Evolutionary conservation across 805 yeast genomes (phyloP), one percentile per base, ranked within the genome.

Genomic region (Diddensiella caesifluorescens): DNA sequence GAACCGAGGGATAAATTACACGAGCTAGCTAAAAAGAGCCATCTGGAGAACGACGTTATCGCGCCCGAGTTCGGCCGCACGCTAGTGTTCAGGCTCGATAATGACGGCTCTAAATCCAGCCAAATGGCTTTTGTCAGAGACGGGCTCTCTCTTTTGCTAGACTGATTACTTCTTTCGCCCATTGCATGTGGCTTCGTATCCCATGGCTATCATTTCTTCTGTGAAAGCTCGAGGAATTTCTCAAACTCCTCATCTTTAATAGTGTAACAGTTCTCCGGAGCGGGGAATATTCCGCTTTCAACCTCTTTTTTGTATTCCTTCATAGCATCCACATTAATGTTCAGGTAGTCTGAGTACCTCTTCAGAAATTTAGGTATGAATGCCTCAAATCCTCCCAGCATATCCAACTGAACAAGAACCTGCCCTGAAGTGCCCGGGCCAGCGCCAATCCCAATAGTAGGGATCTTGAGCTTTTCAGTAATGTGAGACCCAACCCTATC

Each of bases 361-460:
- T 85, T 83, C 21, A 87, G 90, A 62, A 92, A 89, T 57, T 83
- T 84, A 2, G 84, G 83, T 18, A 62, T 57, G 34, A 64, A 68
- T 0, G 72, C 71, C 33, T 77, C 77, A 38, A 69, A 67, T 1
- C 64, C 67, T 6, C 96, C 96, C 23, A 90, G 65, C 63, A 85
- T 55, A 58, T 90, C 98, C 3, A 85, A 75, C 60, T 83, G 79
- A 0, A 90, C 98, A 28, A 90, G 69, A 1, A 90, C 95, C 61
- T 92, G 97, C 0, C 95, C 97, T 26, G 84, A 75, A 5, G 90
- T 81, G 5, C 65, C 65, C 18, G 78, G 75, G 0, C 98, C 97
- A 0, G 97, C 96, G 3, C 98, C 98, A 37, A 90, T 90, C 3
- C 98, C 98, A 50, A 90, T 88, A 1, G 94, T 84, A 0, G 97